Conservation (phyloP, 2,329 filamentous ascomycete genomes). For the Calonectria ilicicola region DNA sequence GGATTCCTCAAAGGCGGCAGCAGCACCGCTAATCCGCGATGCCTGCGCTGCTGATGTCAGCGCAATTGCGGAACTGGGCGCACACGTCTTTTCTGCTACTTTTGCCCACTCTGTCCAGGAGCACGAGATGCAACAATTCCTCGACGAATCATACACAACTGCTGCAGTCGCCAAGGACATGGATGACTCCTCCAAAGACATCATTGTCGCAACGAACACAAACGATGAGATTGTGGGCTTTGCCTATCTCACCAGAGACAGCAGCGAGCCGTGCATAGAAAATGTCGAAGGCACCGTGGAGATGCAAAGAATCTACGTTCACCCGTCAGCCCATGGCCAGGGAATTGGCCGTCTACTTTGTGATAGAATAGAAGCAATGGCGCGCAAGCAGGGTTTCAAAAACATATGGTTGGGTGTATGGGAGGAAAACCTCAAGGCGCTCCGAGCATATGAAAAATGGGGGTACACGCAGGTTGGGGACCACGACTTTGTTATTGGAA, state of each 20-base stretch:
- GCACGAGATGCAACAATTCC: constrained; percentile 51
- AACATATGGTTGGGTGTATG: constrained; percentile 61
- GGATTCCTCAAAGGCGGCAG: neutral
- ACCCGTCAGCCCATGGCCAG: constrained; percentile 47
- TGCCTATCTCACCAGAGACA: constrained; percentile 51
- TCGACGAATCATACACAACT: constrained; percentile 51
- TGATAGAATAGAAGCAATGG: constrained; percentile 45
- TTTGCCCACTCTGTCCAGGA: constrained; percentile 57
- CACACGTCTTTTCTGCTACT: constrained; percentile 50
- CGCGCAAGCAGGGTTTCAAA: constrained; percentile 50
- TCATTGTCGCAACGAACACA: constrained; percentile 36
- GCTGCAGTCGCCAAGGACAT: constrained; percentile 44
- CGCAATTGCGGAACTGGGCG: constrained; percentile 49
- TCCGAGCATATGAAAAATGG: constrained; percentile 53
- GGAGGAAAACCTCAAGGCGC: constrained; percentile 57
- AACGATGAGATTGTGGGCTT: constrained; percentile 52
- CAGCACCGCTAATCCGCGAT: constrained; percentile 1
- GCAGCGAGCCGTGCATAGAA: constrained; percentile 52
- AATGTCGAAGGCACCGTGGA: constrained; percentile 48
- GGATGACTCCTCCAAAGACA: constrained; percentile 39
- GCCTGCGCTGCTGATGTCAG: constrained; percentile 2
- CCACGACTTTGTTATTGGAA: constrained; percentile 57
- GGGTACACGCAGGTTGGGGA: constrained; percentile 54
- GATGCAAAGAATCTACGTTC: constrained; percentile 58
- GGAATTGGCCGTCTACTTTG: constrained; percentile 52